Evolutionary conservation across 2,329 filamentous ascomycete species (phyloP).

Genomic region (Colletotrichum karsti): DNA sequence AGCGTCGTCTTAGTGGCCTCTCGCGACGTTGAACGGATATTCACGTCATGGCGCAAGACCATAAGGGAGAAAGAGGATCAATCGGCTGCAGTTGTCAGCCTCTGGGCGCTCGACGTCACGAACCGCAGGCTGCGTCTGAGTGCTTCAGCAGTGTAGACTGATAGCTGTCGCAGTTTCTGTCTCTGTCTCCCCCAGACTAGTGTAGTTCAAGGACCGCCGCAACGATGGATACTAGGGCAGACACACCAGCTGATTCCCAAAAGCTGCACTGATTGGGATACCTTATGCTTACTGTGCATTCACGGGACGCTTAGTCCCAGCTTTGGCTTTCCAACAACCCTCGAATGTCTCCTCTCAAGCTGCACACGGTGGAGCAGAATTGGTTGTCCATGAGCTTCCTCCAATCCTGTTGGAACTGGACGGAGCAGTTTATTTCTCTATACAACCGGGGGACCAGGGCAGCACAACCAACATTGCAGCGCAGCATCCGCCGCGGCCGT

Average conservation of each 20-base stretch:
- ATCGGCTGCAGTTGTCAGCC: neutral
- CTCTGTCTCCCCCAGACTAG: neutral
- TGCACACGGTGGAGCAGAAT: conserved; percentile 6
- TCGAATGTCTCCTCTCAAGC: neutral
- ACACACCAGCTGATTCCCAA: neutral
- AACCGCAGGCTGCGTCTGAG: neutral
- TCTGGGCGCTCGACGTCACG: neutral
- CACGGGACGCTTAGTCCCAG: neutral
- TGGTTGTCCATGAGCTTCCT: conserved; percentile 8
- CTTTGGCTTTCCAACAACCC: neutral
- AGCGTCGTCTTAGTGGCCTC: neutral
- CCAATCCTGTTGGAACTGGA: neutral
- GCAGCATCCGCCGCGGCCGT: conserved; percentile 21
- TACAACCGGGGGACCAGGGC: conserved; percentile 18
- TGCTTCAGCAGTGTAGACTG: neutral
- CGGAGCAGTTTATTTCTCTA: conserved; percentile 7
- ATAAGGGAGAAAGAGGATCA: neutral
- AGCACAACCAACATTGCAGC: conserved; percentile 27
- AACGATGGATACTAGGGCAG: too few relatives aligned
- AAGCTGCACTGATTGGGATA: neutral
- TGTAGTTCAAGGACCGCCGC: too few relatives aligned
- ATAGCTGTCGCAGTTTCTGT: conserved; percentile 4
- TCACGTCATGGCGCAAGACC: neutral
- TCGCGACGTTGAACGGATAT: neutral
- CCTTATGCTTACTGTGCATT: neutral